Evolutionary conservation across 768 basidiomycete genomes (phyloP), one percentile per base, ranked within the genome.

Genomic region (Hypholoma fasciculare): DNA sequence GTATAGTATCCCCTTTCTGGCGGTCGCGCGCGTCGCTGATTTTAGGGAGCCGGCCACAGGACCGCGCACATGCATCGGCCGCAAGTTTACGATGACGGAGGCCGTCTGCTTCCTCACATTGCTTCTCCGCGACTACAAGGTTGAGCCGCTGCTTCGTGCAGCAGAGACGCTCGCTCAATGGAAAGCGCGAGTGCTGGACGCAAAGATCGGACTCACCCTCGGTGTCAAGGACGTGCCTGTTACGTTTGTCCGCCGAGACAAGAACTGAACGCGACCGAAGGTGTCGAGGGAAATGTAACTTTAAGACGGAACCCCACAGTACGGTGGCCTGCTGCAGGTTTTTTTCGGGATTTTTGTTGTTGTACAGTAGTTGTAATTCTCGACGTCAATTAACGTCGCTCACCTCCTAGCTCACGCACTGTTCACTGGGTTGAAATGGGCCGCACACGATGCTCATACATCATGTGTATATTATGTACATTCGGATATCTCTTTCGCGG

Each of bases 1-100:
- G 68, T 59, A 44, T 42, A n/a, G n/a, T n/a, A 7, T 14, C 40
- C 40, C 13, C 40, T 34, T 34, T 34, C 2, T 34, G 9, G 30
- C 30, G 9, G 30, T 34, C 6, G 30, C 30, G 9, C 30, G 7
- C 9, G 30, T 9, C 30, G 30, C 30, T 34, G 30, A 34, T 9
- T 34, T 34, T 7, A 9, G 30, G 30, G 6, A 34, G 6, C 30
- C 30, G 30, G 30, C 30, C 30, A 34, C 59, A 77, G 81, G 81
- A 46, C 81, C 82, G 27, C 77, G 83, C 16, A 74, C 74, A 3
- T 87, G 85, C 60, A 69, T 85, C 11, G 85, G 85, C 6, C 72
- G 81, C 34, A 82, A 77, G 59, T 87, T 87, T 61, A 81, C 85
- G 2, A 73, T 76, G 0, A 76, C 73, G 0, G 83, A 87, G 63